A percentile compares a stretch with the other conserved stretches of the same genome.
phyloP scores from a whole-genome alignment of 2,329 filamentous ascomycete species.

The Colletotrichum horii region DNA sequence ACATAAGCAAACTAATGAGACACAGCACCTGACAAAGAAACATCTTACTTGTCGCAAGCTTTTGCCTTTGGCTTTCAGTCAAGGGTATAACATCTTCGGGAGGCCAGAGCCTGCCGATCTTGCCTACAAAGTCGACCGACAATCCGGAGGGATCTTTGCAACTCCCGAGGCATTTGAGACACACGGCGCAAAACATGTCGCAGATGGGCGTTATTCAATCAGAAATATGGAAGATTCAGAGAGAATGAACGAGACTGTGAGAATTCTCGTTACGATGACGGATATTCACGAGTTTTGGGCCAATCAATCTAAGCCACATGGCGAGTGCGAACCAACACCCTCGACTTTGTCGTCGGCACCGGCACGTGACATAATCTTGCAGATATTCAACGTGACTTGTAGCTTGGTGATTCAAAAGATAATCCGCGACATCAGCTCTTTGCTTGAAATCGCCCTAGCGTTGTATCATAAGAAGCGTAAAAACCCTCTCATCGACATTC shows the following conservation, averaged over 20 bases:
- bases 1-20: neutral
- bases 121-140: neutral
- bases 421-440: too few relatives aligned
- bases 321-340: neutral
- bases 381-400: neutral
- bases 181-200: neutral
- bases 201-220: neutral
- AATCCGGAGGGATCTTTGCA: neutral
- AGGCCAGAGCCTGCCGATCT: rapidly evolving
- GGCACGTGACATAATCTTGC: neutral
- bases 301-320: neutral
- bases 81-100: neutral
- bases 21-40: neutral
- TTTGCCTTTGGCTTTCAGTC: neutral
- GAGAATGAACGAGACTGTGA: neutral
- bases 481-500: too few relatives aligned
- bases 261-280: too few relatives aligned
- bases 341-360: neutral
- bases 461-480: too few relatives aligned
- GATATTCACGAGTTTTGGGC: too few relatives aligned
- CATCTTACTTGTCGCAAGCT: neutral
- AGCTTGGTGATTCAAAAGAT: neutral
- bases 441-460: too few relatives aligned
- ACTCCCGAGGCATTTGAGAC: neutral
- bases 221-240: neutral